A percentile compares a stretch with the other conserved stretches of the same genome.
phyloP scores from a whole-genome alignment of 345 rosid species.

The Hypericum androsaemum region DNA sequence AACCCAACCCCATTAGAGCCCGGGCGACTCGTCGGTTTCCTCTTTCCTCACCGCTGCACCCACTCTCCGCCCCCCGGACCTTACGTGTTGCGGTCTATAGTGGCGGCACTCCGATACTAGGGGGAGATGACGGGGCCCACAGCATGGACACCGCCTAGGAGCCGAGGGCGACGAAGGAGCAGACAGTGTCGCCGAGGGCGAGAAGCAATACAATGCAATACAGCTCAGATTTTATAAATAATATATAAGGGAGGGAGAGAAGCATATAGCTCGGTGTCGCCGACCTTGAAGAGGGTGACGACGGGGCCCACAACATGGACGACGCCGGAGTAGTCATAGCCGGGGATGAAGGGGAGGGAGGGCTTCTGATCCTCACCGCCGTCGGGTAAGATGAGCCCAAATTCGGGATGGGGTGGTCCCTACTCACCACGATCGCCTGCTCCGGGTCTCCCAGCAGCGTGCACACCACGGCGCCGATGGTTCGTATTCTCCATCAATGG shows the following conservation, averaged over 20 bases:
- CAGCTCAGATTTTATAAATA: no score
- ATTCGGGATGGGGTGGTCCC: slow-evolving; percentile 48
- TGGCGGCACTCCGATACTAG: no score
- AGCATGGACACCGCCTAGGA: slow-evolving; percentile 76
- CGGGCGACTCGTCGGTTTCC: no score
- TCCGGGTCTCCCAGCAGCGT: slow-evolving; percentile 61
- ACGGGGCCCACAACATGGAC: slow-evolving; percentile 56
- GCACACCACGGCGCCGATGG: slow-evolving; percentile 82
- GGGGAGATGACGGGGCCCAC: slow-evolving; percentile 53
- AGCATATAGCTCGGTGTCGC: no score
- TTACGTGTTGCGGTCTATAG: no score
- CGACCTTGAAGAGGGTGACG: slow-evolving; percentile 57
- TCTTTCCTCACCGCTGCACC: no score
- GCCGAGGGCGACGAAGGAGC: slow-evolving; percentile 53
- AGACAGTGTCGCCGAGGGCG: no score
- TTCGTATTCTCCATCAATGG: no score
- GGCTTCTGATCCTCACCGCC: slow-evolving; percentile 59
- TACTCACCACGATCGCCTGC: slow-evolving; percentile 35
- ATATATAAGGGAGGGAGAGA: no score
- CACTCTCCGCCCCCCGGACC: no score
- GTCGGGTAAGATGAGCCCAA: slow-evolving; percentile 43
- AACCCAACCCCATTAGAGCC: no score
- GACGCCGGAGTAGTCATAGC: slow-evolving; percentile 80
- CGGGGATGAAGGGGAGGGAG: slow-evolving; percentile 77
- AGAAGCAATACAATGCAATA: no score